phyloP scores from a whole-genome alignment of 768 basidiomycete species.

The Boletus pseudopeckii region DNA sequence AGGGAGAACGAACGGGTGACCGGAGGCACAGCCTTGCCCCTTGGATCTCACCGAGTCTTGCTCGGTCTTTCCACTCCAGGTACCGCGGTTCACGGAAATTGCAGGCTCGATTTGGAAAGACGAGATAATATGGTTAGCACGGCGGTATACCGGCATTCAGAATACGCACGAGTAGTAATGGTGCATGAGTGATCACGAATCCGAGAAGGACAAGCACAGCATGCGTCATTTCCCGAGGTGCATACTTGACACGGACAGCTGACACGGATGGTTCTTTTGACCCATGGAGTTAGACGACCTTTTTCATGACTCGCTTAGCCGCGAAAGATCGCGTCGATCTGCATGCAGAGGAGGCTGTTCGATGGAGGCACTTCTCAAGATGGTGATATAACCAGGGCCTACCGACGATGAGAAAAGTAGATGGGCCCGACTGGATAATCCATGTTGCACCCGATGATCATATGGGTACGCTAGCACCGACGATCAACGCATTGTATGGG shows the following conservation, averaged over 20 bases:
- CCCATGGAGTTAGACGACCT: neutral
- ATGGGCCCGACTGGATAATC: neutral
- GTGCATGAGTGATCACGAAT: neutral
- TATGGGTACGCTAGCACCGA: neutral
- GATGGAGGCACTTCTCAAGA: neutral
- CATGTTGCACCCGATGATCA: neutral
- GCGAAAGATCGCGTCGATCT: neutral
- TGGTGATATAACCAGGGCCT: neutral
- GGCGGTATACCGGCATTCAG: neutral
- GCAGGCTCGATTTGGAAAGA: neutral
- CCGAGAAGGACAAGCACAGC: neutral
- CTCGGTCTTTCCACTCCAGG: neutral
- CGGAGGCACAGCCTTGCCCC: neutral
- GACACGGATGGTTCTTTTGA: neutral
- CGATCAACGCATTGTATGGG: neutral
- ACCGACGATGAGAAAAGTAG: neutral
- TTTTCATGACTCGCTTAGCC: neutral
- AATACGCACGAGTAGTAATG: neutral
- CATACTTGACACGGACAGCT: neutral
- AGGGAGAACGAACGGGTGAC: no score
- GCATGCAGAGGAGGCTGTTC: neutral
- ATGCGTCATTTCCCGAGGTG: neutral
- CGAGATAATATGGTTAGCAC: neutral
- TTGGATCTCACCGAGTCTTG: no score
- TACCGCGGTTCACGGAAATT: conserved; percentile 8